Evolutionary conservation across 768 basidiomycete species (phyloP).

Genomic region (Lyophyllum shimeji): DNA sequence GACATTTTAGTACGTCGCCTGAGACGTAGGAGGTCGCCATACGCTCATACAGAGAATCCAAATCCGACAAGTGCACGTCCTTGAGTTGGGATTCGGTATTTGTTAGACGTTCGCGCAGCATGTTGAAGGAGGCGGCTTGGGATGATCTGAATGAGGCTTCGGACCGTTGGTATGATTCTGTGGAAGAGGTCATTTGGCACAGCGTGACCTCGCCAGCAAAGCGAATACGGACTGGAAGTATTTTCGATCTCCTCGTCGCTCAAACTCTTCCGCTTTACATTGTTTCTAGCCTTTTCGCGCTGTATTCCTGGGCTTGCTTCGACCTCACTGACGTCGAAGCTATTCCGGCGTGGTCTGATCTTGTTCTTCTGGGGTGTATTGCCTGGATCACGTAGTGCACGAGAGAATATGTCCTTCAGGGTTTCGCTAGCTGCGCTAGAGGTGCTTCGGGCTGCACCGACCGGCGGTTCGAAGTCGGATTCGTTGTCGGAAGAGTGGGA

Average conservation of each 20-base stretch:
- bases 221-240: constrained; percentile 42
- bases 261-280: constrained; percentile 55
- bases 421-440: constrained; percentile 56
- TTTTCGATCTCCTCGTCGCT: constrained; percentile 70
- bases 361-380: constrained; percentile 58
- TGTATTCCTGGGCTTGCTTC: constrained; percentile 51
- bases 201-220: constrained; percentile 2
- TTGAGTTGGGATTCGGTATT: constrained; percentile 35
- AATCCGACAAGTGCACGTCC: constrained; percentile 32
- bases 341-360: constrained; percentile 48
- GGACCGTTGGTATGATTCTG: constrained; percentile 25
- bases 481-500: constrained; percentile 47
- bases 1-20: neutral
- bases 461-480: constrained; percentile 57
- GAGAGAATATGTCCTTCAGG: constrained; percentile 66
- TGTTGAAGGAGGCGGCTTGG: constrained; percentile 46
- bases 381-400: constrained; percentile 61
- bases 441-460: constrained; percentile 29
- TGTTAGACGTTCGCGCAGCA: constrained; percentile 44
- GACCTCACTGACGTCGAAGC: constrained; percentile 59
- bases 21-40: constrained; percentile 14
- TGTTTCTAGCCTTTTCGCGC: constrained; percentile 39
- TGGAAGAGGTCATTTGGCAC: neutral
- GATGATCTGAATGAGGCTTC: constrained; percentile 40
- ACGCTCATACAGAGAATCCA: constrained; percentile 36